A percentile compares a stretch with the other conserved stretches of the same genome.
phyloP scores from a whole-genome alignment of 805 yeast genomes.

The Yarrowia porcina region DNA sequence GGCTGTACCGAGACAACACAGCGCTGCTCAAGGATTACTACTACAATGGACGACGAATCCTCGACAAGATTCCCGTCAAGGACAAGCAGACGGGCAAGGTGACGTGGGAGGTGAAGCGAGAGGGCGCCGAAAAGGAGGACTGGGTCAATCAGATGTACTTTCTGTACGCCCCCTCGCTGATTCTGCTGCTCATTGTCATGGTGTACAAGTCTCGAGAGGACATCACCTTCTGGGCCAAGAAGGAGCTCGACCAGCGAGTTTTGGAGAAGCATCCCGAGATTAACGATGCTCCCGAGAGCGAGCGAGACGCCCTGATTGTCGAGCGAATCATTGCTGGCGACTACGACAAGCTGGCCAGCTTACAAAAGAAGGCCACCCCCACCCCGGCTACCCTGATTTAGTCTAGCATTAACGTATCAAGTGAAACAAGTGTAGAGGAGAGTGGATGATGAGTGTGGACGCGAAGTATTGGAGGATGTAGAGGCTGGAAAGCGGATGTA shows the following conservation, averaged over 20 bases:
- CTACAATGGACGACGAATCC: constrained; percentile 58
- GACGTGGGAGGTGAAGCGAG: constrained; percentile 74
- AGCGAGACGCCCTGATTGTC: constrained; percentile 72
- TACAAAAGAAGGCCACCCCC: constrained; percentile 39
- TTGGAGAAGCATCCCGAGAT: constrained; percentile 62
- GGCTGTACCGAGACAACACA: constrained; percentile 59
- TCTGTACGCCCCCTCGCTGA: constrained; percentile 65
- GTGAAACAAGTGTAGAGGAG: not conserved
- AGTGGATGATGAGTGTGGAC: not conserved
- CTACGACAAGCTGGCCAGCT: constrained; percentile 56
- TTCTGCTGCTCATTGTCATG: constrained; percentile 42
- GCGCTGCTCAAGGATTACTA: constrained; percentile 53
- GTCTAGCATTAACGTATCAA: constrained; percentile 22
- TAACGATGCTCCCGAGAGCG: constrained; percentile 52
- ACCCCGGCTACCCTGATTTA: constrained; percentile 39
- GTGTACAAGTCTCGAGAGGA: constrained; percentile 42
- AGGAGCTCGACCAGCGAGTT: constrained; percentile 73
- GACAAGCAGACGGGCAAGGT: constrained; percentile 75
- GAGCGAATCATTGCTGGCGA: constrained; percentile 82
- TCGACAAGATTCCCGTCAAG: constrained; percentile 81
- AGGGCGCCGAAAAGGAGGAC: constrained; percentile 66
- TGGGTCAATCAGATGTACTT: constrained; percentile 78
- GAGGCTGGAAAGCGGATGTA: too few species aligned
- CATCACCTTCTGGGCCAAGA: constrained; percentile 73
- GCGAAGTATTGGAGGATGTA: not conserved